These are phyloP conservation scores for Cicer chorassanicum DNA, from an alignment of 306 rosid genomes.

Conservation along the genomic window DNA sequence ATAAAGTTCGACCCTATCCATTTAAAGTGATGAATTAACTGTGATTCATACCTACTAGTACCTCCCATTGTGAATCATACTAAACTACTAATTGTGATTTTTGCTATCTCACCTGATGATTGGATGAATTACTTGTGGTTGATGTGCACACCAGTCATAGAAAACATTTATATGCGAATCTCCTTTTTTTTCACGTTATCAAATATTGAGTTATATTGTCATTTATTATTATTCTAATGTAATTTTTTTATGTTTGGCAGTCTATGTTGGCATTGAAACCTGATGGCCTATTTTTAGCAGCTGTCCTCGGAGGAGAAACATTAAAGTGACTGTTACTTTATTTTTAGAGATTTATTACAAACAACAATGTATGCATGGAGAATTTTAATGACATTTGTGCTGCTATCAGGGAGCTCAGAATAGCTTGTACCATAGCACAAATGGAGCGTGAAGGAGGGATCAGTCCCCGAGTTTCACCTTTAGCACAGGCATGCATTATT, in stretches of 20 bases:
- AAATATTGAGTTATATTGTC: too few species aligned
- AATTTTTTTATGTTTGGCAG: conserved; percentile 59
- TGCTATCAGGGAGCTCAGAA: conserved; percentile 84
- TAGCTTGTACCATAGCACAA: conserved; percentile 96
- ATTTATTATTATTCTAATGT: too few species aligned
- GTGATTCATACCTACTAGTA: too few species aligned
- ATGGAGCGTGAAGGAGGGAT: conserved; percentile 99
- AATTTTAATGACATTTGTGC: conserved; percentile 40
- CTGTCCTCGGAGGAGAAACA: conserved; percentile 96
- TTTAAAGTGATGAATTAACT: too few species aligned
- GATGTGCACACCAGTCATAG: too few species aligned
- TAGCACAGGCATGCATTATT: conserved; percentile 76
- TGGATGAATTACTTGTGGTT: too few species aligned
- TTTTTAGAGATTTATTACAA: conserved; percentile 27
- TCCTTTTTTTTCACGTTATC: too few species aligned
- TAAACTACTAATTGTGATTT: too few species aligned
- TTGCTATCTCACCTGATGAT: too few species aligned
- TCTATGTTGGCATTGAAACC: conserved; percentile 91
- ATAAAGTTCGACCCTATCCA: too few species aligned
- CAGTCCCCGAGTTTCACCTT: conserved; percentile 91
- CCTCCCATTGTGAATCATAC: too few species aligned
- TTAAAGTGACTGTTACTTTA: conserved; percentile 57
- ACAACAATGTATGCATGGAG: conserved; percentile 38
- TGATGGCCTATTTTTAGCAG: conserved; percentile 92
- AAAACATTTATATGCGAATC: too few species aligned